phyloP scores from a whole-genome alignment of 345 rosid species.

The Nephelium lappaceum region DNA sequence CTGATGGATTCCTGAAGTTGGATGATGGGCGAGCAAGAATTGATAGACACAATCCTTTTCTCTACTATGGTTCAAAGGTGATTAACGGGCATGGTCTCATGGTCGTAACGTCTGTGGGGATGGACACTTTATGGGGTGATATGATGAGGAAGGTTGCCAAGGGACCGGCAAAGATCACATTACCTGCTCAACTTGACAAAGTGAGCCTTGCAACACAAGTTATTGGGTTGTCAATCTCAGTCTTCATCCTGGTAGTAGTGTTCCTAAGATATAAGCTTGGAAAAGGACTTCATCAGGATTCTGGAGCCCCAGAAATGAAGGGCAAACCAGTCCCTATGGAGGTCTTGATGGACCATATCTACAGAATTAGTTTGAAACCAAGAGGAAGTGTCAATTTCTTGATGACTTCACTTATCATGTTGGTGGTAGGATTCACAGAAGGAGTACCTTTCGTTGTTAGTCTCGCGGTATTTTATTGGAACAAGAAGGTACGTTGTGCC shows the following conservation, averaged over 20 bases:
- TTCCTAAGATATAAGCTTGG: neutral
- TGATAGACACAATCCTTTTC: conserved; percentile 7
- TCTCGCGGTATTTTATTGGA: conserved; percentile 3
- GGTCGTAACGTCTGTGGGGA: conserved; percentile 10
- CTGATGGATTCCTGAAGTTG: neutral
- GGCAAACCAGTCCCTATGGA: neutral
- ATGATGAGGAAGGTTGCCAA: conserved; percentile 3
- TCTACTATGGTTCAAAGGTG: conserved; percentile 14
- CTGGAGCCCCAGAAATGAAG: conserved; percentile 1
- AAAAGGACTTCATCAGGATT: neutral
- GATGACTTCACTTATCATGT: neutral
- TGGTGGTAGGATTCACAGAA: conserved; percentile 14
- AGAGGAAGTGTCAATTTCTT: neutral
- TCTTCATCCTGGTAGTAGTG: neutral
- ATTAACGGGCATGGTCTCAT: conserved; percentile 3
- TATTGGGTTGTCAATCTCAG: conserved; percentile 6
- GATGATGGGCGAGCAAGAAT: neutral
- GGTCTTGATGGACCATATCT: neutral
- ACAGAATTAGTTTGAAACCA: neutral
- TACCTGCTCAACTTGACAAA: conserved; percentile 9
- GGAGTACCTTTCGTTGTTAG: conserved; percentile 9
- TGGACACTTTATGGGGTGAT: conserved; percentile 3
- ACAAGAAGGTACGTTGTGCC: conserved; percentile 6
- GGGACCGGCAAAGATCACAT: neutral
- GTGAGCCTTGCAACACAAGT: neutral